These are phyloP conservation scores for Talaromyces sp. DNA, from an alignment of 2,329 filamentous ascomycete genomes.

Conservation along the genomic window DNA sequence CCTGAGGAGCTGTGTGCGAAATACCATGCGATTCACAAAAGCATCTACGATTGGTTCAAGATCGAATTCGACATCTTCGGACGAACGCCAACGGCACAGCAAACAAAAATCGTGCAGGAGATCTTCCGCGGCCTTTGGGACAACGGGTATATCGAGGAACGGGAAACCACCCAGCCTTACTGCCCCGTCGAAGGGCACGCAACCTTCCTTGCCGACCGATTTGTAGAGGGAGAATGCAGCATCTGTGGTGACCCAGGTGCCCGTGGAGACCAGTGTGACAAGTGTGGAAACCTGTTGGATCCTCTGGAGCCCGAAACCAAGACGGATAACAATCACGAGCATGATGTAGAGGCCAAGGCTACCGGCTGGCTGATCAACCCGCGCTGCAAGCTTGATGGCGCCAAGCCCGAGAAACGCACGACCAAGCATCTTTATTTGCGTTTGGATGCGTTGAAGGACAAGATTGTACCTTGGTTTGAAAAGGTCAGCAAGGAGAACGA, in stretches of 20 bases:
- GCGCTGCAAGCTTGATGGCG: conserved; percentile 80
- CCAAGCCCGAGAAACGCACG: conserved; percentile 69
- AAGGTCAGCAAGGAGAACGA: conserved; percentile 65
- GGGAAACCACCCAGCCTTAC: conserved; percentile 82
- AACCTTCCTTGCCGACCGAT: conserved; percentile 75
- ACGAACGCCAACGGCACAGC: conserved; percentile 79
- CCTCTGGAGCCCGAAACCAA: conserved; percentile 51
- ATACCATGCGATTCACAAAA: conserved; percentile 84
- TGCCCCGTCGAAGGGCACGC: conserved; percentile 57
- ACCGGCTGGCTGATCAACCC: conserved; percentile 61
- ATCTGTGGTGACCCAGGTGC: conserved; percentile 60
- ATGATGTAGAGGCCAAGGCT: conserved; percentile 13
- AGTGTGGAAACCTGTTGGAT: conserved; percentile 67
- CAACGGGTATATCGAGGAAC: conserved; percentile 83
- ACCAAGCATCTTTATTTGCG: conserved; percentile 91
- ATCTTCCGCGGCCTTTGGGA: conserved; percentile 85
- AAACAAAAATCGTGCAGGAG: conserved; percentile 88
- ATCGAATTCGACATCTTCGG: conserved; percentile 94
- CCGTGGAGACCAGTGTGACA: conserved; percentile 68
- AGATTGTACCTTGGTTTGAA: conserved; percentile 72
- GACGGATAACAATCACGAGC: background rate
- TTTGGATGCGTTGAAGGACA: conserved; percentile 73
- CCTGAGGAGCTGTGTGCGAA: conserved; percentile 84
- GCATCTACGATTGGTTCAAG: conserved; percentile 93
- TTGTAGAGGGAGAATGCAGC: conserved; percentile 44